phyloP scores from a whole-genome alignment of 2,329 filamentous ascomycete genomes.

The Coniosporium tulheliwenetii region DNA sequence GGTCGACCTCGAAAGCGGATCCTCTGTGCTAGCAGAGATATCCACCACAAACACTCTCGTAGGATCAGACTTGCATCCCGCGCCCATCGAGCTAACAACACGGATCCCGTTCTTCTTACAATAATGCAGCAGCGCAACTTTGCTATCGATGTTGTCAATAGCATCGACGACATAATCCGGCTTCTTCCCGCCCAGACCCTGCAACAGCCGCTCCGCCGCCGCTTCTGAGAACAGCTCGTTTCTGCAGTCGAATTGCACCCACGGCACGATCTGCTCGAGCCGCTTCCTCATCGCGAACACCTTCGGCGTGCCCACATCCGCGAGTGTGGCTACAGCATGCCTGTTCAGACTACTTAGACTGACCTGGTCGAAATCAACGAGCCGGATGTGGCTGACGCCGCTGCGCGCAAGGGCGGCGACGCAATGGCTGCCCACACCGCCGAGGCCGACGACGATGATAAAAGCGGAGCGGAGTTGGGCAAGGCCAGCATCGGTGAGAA shows the following conservation, averaged over 20 bases:
- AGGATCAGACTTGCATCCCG: constrained; percentile 77
- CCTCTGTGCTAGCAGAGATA: constrained; percentile 75
- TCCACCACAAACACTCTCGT: constrained; percentile 83
- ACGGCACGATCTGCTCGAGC: constrained; percentile 75
- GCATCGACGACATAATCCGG: constrained; percentile 91
- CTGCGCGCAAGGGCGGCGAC: constrained; percentile 74
- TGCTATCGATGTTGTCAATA: constrained; percentile 96
- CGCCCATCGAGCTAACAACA: constrained; percentile 91
- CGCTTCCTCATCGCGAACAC: constrained; percentile 69
- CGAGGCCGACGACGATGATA: constrained; percentile 80
- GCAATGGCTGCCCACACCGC: constrained; percentile 89
- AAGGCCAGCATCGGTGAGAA: constrained; percentile 71
- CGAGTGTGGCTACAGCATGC: constrained; percentile 87
- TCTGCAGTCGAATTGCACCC: constrained; percentile 76
- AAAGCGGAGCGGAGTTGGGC: constrained; percentile 66
- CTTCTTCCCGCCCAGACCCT: constrained; percentile 47
- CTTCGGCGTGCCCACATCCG: constrained; percentile 86
- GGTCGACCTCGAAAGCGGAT: constrained; percentile 74
- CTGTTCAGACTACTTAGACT: constrained; percentile 86
- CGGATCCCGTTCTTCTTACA: constrained; percentile 63
- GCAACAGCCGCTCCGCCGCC: constrained; percentile 52
- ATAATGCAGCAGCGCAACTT: constrained; percentile 79
- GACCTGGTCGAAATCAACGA: constrained; percentile 97
- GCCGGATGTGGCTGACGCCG: constrained; percentile 70
- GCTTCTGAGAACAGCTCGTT: constrained; percentile 67